Percentiles rank a stretch among this genome's conserved stretches.
Conservation (phyloP, 768 basidiomycete species). For the Clitopilus hobsonii region DNA sequence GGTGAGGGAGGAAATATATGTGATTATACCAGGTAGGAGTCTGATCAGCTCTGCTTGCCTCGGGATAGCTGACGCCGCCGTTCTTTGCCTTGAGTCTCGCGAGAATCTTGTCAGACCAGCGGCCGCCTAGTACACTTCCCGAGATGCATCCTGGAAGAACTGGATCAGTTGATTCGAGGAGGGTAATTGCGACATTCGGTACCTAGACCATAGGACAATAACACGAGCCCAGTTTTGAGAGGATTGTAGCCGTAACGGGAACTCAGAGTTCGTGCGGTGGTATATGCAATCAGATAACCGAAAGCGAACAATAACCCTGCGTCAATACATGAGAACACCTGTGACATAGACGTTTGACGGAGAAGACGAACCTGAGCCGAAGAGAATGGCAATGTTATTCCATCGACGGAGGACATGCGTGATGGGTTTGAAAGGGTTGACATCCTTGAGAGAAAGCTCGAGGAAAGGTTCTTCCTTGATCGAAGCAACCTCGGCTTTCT, state of each 20-base stretch:
- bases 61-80: slow-evolving; percentile 47
- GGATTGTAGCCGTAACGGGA: slow-evolving; percentile 61
- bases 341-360: background rate
- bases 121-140: slow-evolving; percentile 41
- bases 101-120: slow-evolving; percentile 39
- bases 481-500: slow-evolving; percentile 13
- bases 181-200: background rate
- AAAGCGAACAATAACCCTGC: slow-evolving; percentile 69
- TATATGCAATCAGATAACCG: slow-evolving; percentile 69
- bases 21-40: background rate
- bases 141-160: slow-evolving; percentile 27
- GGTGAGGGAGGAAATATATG: background rate
- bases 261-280: slow-evolving; percentile 65
- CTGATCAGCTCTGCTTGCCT: slow-evolving; percentile 39
- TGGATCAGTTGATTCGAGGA: background rate
- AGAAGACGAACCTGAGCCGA: slow-evolving; percentile 52
- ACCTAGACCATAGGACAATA: slow-evolving; percentile 74
- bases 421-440: slow-evolving; percentile 73
- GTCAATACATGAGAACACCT: background rate
- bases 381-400: slow-evolving; percentile 65
- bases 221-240: slow-evolving; percentile 68
- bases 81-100: slow-evolving; percentile 33
- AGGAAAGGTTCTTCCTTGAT: slow-evolving; percentile 21
- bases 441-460: slow-evolving; percentile 57
- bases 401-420: slow-evolving; percentile 47